Percentiles rank a stretch among this genome's conserved stretches.
Conservation (phyloP, 2,329 filamentous ascomycete species). For the Furcasterigmium sp. region DNA sequence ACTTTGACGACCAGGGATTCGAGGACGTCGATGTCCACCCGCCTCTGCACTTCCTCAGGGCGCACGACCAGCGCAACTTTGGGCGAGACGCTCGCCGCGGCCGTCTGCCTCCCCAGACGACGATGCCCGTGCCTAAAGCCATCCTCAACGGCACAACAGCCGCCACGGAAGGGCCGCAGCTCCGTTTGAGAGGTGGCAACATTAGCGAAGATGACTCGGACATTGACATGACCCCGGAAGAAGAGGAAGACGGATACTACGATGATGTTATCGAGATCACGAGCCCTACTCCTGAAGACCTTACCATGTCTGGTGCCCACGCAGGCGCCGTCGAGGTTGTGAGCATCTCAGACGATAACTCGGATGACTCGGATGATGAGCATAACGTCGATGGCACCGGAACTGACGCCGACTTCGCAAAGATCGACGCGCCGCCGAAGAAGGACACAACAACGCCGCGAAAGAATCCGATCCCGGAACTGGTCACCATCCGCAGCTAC, state of each 20-base stretch:
- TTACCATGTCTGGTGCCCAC: no score
- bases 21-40: conserved; percentile 15
- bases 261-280: no score
- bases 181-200: conserved; percentile 9
- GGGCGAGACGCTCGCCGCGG: conserved; percentile 18
- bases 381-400: background rate
- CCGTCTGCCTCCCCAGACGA: conserved; percentile 8
- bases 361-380: background rate
- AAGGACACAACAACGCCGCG: background rate
- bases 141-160: conserved; percentile 1
- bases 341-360: background rate
- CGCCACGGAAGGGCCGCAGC: background rate
- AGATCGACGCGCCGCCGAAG: background rate
- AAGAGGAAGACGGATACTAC: no score
- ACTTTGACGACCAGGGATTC: conserved; percentile 12
- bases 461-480: background rate
- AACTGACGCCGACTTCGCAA: background rate
- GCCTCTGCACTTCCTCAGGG: conserved; percentile 26
- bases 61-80: conserved; percentile 22
- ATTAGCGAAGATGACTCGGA: conserved; percentile 1
- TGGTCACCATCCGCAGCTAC: background rate
- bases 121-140: conserved; percentile 6
- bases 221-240: no score
- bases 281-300: no score
- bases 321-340: no score